Base-by-base conservation (phyloP, 495 filamentous ascomycete genomes). In the Venustampulla echinocandica region DNA sequence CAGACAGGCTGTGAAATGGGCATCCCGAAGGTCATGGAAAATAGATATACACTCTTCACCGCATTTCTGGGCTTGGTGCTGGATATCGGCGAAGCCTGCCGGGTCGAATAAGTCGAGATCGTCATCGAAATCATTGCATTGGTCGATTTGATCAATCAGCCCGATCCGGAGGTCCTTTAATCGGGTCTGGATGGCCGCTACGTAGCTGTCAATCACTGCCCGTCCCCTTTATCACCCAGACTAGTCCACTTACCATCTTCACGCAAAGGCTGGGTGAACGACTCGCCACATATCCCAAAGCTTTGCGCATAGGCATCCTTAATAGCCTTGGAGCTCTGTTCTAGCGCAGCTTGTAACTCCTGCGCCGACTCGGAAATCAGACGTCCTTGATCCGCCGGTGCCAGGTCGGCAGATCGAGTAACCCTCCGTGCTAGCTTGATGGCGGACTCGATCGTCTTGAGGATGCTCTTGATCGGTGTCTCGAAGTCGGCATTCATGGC, bases 91-190 rank as follows among this genome's bases (percentile, higher is more conserved):
- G 19, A 58, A 52, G 15, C 45, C 44, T 23, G 42, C 25, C 2
- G 37, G 48, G 13, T 55, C 45, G 25, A 58, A 58, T 9, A 28
- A 42, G 10, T 52, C 49, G 23, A 49, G 52, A 10, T 52, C 46
- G 10, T 58, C 56, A 17, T 52, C 52, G 23, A 44, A 44, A 17
- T 54, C 50, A 14, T 48, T 19, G 24, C 40, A 44, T 14, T 47
- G 39, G 25, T 52, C 41, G 28, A 58, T 43, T 21, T 53, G 50
- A 19, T 58, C 52, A 14, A 47, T 44, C 2, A 58, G 18, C 19
- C 49, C 52, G 21, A 53, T 55, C 15, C 50, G 47, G 2, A 58
- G 35, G 5, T 52, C 46, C 25, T 58, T 55, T 14, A 58, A 36
- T 25, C 28, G 43, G 18, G 17, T 43, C 21, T 39, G 24, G 10